Evolutionary conservation across 306 rosid species (phyloP), one percentile per base, ranked within the genome.

Genomic region (Gastrolobium villosum): DNA sequence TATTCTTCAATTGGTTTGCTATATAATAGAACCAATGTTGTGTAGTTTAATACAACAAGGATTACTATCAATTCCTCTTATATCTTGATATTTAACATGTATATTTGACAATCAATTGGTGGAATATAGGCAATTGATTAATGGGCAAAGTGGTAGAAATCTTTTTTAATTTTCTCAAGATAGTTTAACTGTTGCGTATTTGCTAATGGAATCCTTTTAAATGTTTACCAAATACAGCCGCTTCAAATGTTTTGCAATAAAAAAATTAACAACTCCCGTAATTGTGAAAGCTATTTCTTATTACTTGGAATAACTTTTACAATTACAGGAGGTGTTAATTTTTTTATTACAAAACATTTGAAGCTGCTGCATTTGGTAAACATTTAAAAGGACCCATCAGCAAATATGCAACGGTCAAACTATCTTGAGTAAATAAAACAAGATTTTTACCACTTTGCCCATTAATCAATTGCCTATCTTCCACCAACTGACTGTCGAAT

Each of bases 401-500:
- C 86, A 93, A 81, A 83, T 93, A 86, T 43, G 92, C 90, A 34
- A 98, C 97, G 65, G 97, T 90, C 76, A 96, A 84, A 76, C 98
- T 96, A 80, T 96, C 99, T 74, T 96, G 98, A 65, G 90, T 79
- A 50, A 96, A 92, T 10, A 98, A 93, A 64, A 96, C 88, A 40
- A 96, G 86, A 76, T 90, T 96, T 76, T 84, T 83, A 77, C 99
- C 98, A 85, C 89, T 96, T 80, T 96, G 99, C 69, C 89, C 89
- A 71, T 96, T 93, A 66, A 84, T 85, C 68, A 96, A 81, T 74
- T 96, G 99, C 77, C 26, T 20, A 20, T 20, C 26, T 0, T 20
- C 26, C 26, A 65, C 72, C 87, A 65, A 90, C 63, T 48, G 99
- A 88, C 74, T 96, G 97, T 39, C 98, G 93, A 88, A 96, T 80